phyloP scores from a whole-genome alignment of 148 eudicot species.

The Nyssa sinensis region DNA sequence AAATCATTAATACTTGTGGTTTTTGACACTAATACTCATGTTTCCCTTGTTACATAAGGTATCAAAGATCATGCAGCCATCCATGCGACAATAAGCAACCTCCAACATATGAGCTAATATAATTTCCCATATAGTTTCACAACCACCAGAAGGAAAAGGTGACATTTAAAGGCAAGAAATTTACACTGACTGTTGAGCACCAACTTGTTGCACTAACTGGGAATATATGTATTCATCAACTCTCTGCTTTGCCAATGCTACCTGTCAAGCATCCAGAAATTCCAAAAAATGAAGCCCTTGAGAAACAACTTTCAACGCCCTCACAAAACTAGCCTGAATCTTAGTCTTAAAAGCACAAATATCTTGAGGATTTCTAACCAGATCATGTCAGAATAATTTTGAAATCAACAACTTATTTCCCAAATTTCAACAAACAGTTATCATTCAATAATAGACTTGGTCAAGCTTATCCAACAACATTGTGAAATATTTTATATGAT shows the following conservation, averaged over 20 bases:
- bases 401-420: background rate
- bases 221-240: conserved; percentile 83
- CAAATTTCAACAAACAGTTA: background rate
- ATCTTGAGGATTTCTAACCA: background rate
- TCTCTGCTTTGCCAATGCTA: conserved; percentile 86
- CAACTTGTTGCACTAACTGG: conserved; percentile 56
- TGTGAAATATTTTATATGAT: background rate
- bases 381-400: background rate
- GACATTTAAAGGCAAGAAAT: conserved; percentile 5
- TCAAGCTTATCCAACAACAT: background rate
- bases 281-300: conserved; percentile 2
- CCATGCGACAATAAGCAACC: too few species aligned
- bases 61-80: too few species aligned
- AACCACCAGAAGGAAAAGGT: background rate
- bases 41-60: too few species aligned
- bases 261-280: conserved; percentile 38
- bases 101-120: too few species aligned
- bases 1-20: too few species aligned
- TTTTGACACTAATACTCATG: too few species aligned
- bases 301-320: background rate
- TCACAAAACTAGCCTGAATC: background rate
- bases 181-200: conserved; percentile 43
- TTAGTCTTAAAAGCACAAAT: background rate
- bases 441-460: background rate
- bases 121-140: background rate